Evolutionary conservation across 2,329 filamentous ascomycete genomes (phyloP), one percentile per base, ranked within the genome.

Genomic region (Aspergillus sp.): DNA sequence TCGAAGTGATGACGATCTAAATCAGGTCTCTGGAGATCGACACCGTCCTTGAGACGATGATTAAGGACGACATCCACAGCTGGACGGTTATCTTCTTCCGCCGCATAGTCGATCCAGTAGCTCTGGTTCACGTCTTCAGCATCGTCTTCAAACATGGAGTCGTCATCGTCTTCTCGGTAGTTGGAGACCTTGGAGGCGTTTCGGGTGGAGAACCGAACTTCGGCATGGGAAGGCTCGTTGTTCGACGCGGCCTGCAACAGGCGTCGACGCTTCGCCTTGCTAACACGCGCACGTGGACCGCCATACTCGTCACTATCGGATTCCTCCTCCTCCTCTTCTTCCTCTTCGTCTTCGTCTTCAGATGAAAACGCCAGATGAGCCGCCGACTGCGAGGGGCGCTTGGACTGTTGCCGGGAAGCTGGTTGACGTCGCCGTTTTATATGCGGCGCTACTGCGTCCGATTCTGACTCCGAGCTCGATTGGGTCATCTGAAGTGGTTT

Each of bases 51-150:
- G 34, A 87, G 73, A 42, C 86, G 82, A 66, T 97, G 90, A 54
- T 94, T 87, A 45, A 98, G 80, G 44, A 98, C 85, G 53, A 87
- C 82, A 64, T 98, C 93, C 54, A 98, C 89, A 57, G 88, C 89
- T 12, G 89, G 88, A 3, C 83, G 81, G 58, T 83, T 83, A 60
- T 94, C 86, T 53, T 91, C 85, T 53, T 91, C 85, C 34, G 80
- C 79, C 47, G 82, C 53, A 6, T 49, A 79, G 42, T 77, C 77
- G 35, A 75, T 71, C 78, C 84, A 90, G 63, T 93, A 82, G 52
- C 79, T 82, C 4, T 85, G 82, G 1, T 82, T 83, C 57, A 77
- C 67, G 28, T 73, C 74, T 42, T 86, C 82, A 4, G 79, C 73
- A 64, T 70, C 72, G 46, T 74, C 72, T 40, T 80, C 78, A 47